Conservation (phyloP, 768 basidiomycete species). For the Pleurotus tuoliensis region DNA sequence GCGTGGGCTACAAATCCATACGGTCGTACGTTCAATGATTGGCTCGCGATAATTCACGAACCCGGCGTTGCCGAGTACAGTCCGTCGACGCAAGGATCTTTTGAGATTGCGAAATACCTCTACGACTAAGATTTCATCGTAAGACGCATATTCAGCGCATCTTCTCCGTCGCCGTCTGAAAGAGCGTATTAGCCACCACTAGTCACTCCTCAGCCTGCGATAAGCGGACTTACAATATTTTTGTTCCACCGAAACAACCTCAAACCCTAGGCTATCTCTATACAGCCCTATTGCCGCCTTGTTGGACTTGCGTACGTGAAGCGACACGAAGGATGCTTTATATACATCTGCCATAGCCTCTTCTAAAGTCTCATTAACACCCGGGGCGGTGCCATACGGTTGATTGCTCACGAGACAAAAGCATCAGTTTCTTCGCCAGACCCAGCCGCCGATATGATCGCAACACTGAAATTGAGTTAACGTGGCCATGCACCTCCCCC, state of each 20-base stretch:
- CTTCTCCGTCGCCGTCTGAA: constrained; percentile 83
- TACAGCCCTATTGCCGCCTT: constrained; percentile 87
- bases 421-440: constrained; percentile 90
- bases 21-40: background rate
- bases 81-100: background rate
- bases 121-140: constrained; percentile 9
- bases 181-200: constrained; percentile 3
- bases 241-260: constrained; percentile 80
- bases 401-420: constrained; percentile 73
- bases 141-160: constrained; percentile 81
- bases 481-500: constrained; percentile 77
- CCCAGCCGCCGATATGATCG: constrained; percentile 89
- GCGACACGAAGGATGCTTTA: constrained; percentile 75
- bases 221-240: constrained; percentile 71
- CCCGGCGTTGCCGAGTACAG: background rate
- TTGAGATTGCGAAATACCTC: background rate
- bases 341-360: constrained; percentile 91
- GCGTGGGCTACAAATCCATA: background rate
- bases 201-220: background rate
- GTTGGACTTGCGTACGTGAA: constrained; percentile 96
- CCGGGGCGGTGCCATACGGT: too few relatives aligned
- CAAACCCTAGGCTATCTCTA: constrained; percentile 85
- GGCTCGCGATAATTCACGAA: background rate
- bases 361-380: constrained; percentile 41
- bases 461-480: constrained; percentile 94